Percentiles rank a stretch among this genome's conserved stretches.
Evolutionary conservation across 1,284 basidiomycete genomes (phyloP).

Genomic region (Ustilago xerochloae): DNA sequence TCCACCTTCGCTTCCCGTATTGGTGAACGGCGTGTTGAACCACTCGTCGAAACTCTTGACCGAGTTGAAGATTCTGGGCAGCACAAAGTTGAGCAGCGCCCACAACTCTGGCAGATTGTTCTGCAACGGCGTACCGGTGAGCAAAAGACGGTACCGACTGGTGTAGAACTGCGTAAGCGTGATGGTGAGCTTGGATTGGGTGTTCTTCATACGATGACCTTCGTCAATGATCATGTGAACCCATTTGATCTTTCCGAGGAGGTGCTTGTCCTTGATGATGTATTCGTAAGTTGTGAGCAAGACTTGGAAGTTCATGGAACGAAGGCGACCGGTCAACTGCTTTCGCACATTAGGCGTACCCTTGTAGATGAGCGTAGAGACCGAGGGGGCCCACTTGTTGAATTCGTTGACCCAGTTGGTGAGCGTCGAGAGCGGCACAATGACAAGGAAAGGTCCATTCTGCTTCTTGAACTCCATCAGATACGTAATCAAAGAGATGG

Average conservation of each 20-base stretch:
- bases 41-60: slow-evolving; percentile 99
- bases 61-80: slow-evolving; percentile 99
- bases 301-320: slow-evolving; percentile 65
- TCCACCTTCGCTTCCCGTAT: slow-evolving; percentile 81
- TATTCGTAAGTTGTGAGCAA: slow-evolving; percentile 68
- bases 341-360: slow-evolving; percentile 66
- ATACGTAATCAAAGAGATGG: slow-evolving; percentile 68
- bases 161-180: slow-evolving; percentile 94
- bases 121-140: slow-evolving; percentile 97
- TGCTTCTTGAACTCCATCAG: slow-evolving; percentile 68
- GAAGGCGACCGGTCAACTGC: slow-evolving; percentile 57
- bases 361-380: slow-evolving; percentile 66
- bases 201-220: slow-evolving; percentile 99
- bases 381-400: slow-evolving; percentile 66
- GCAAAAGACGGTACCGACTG: slow-evolving; percentile 91
- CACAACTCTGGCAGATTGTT: slow-evolving; percentile 99
- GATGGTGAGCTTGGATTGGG: slow-evolving; percentile 91
- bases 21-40: slow-evolving; percentile 99
- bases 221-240: slow-evolving; percentile 69
- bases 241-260: slow-evolving; percentile 68
- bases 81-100: slow-evolving; percentile 96
- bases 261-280: slow-evolving; percentile 68
- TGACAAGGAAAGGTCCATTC: slow-evolving; percentile 67
- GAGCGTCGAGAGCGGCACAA: slow-evolving; percentile 67
- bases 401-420: slow-evolving; percentile 69